Conservation (phyloP, 1,284 basidiomycete genomes). For the Irpex sp. region DNA sequence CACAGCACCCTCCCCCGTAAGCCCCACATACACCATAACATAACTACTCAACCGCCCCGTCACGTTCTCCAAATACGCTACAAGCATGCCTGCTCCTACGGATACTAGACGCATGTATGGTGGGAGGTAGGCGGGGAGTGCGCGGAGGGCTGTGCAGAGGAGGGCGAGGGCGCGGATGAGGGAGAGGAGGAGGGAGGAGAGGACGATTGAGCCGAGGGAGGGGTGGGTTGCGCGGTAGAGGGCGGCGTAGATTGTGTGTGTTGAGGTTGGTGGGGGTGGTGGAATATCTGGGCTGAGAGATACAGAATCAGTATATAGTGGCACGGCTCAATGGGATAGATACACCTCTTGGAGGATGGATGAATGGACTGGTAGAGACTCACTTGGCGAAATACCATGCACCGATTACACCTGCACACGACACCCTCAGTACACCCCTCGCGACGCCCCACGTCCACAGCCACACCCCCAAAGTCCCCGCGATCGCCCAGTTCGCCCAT, state of each 20-base stretch:
- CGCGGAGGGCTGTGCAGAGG: constrained; percentile 43
- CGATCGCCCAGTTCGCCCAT: constrained; percentile 84
- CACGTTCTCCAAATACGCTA: constrained; percentile 53
- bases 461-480: constrained; percentile 66
- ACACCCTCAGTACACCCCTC: constrained; percentile 74
- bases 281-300: constrained; percentile 41
- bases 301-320: neutral
- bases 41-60: constrained; percentile 78
- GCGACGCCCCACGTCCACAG: constrained; percentile 90
- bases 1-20: constrained; percentile 85
- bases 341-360: neutral
- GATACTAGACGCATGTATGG: constrained; percentile 37
- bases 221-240: constrained; percentile 76
- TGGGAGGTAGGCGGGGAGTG: constrained; percentile 51
- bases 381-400: constrained; percentile 90
- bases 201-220: constrained; percentile 73
- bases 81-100: constrained; percentile 36
- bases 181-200: constrained; percentile 75
- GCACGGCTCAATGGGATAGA: neutral
- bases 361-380: constrained; percentile 19
- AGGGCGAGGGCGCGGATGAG: constrained; percentile 53
- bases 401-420: constrained; percentile 79
- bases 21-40: constrained; percentile 79
- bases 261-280: constrained; percentile 49
- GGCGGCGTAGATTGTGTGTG: constrained; percentile 72